phyloP scores from a whole-genome alignment of 768 basidiomycete genomes.

The Asterophora lycoperdoides region DNA sequence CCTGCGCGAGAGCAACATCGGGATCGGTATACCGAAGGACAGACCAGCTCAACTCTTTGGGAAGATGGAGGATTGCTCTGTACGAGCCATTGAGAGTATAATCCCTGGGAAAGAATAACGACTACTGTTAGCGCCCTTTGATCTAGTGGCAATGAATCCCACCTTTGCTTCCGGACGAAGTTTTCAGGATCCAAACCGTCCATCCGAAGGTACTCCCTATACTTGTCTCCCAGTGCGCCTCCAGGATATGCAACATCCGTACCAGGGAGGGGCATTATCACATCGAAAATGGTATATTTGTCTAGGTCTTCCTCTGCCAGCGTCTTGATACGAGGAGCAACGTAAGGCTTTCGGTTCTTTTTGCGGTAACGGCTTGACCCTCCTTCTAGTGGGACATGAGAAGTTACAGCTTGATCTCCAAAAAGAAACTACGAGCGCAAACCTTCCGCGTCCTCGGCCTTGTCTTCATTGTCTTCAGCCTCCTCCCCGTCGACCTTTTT shows the following conservation, averaged over 20 bases:
- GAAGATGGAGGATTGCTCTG: slow-evolving; percentile 84
- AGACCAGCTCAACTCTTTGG: slow-evolving; percentile 77
- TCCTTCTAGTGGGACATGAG: slow-evolving; percentile 16
- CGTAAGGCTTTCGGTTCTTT: slow-evolving; percentile 51
- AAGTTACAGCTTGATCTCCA: background rate
- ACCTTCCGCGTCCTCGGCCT: slow-evolving; percentile 25
- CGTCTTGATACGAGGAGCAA: slow-evolving; percentile 68
- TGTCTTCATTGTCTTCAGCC: slow-evolving; percentile 30
- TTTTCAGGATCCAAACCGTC: slow-evolving; percentile 92
- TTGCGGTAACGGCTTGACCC: slow-evolving; percentile 24
- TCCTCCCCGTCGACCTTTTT: slow-evolving; percentile 30
- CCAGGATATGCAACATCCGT: slow-evolving; percentile 92
- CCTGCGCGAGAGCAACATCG: slow-evolving; percentile 85
- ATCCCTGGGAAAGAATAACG: slow-evolving; percentile 50
- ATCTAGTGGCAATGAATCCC: slow-evolving; percentile 19
- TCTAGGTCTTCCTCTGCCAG: slow-evolving; percentile 73
- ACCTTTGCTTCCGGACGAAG: slow-evolving; percentile 89
- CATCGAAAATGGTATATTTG: slow-evolving; percentile 87
- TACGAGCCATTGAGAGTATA: slow-evolving; percentile 93
- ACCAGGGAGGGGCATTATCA: slow-evolving; percentile 96
- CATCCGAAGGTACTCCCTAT: slow-evolving; percentile 70
- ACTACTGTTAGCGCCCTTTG: background rate
- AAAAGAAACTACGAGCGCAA: slow-evolving; percentile 11
- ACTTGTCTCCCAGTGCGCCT: slow-evolving; percentile 81
- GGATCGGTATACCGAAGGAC: slow-evolving; percentile 90